Base-by-base conservation (phyloP, 2,329 filamentous ascomycete species). In the Fusarium tjaetaba region DNA sequence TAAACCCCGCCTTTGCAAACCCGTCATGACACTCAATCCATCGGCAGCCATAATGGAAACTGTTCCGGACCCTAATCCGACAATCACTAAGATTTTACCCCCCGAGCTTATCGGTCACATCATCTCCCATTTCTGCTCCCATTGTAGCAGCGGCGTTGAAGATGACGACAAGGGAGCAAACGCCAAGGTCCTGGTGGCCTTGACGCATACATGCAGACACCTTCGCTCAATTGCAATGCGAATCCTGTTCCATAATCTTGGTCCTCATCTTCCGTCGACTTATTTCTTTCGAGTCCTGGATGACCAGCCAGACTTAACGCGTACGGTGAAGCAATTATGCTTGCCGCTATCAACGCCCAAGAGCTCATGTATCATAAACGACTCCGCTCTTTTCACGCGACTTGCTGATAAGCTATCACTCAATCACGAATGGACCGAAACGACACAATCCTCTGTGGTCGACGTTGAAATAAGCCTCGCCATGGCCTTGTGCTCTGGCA, bases 381-480 rank as follows among this genome's bases (percentile, higher is more conserved):
- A 49, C 1, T 32, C 20, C 1, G 28, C 7, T n/a, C 13, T 49
- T 2, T 13, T 49, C 2, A 9, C 7, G 4, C 7, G 28, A n/a
- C 13, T 16, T 16, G 28, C 15, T 10, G 11, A 34, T 6, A 18
- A 11, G 7, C 15, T 24, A 51, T 24, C 22, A 3, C 7, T 34
- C 7, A 4, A n/a, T 24, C 1, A 1, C 2, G 3, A 30, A 16
- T 22, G 0, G 20, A 5, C 11, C 11, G 4, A 22, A 15, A 0
- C 0, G 3, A 5, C n/a, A n/a, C n/a, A n/a, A n/a, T n/a, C n/a
- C n/a, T n/a, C n/a, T n/a, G n/a, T n/a, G n/a, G n/a, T n/a, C n/a
- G n/a, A n/a, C n/a, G n/a, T n/a, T n/a, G n/a, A n/a, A n/a, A n/a
- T n/a, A n/a, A n/a, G n/a, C n/a, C n/a, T 51, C 15, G 22, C 30